Percentiles rank a stretch among this genome's conserved stretches.
Conservation (phyloP, 2,329 filamentous ascomycete genomes). For the Aphanoascus verrucosus region DNA sequence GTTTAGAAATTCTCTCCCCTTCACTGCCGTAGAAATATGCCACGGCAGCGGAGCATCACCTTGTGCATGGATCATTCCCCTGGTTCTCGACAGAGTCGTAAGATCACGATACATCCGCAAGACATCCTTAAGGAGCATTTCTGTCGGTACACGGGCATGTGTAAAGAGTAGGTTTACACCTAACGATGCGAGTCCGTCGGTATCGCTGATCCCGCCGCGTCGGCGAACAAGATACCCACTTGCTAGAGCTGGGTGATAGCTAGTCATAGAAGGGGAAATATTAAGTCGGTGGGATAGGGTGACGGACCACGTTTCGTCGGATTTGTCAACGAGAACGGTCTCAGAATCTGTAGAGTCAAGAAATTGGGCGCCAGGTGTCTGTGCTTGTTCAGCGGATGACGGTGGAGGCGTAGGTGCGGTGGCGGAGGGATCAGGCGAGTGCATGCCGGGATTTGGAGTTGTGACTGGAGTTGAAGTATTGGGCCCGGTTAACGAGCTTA, state of each 20-base stretch:
- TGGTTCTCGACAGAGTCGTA: conserved; percentile 32
- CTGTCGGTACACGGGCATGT: conserved; percentile 21
- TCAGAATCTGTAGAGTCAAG: conserved; percentile 42
- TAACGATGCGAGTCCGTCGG: conserved; percentile 34
- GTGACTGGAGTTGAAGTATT: conserved; percentile 28
- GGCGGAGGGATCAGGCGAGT: conserved; percentile 36
- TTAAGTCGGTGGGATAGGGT: conserved; percentile 43
- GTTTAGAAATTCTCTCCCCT: conserved; percentile 34
- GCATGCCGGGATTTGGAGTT: conserved; percentile 30
- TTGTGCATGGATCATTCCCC: conserved; percentile 34
- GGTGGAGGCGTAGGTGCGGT: conserved; percentile 29
- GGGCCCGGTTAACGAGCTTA: conserved; percentile 20
- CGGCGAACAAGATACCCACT: conserved; percentile 41
- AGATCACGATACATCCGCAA: conserved; percentile 38
- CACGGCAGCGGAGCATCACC: conserved; percentile 35
- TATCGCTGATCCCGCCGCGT: conserved; percentile 28
- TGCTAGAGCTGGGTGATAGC: conserved; percentile 33
- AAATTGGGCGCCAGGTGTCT: conserved; percentile 25
- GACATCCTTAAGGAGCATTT: conserved; percentile 32
- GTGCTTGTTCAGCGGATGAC: conserved; percentile 7
- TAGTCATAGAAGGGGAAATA: conserved; percentile 31
- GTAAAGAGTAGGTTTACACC: conserved; percentile 35
- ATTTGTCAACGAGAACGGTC: conserved; percentile 46
- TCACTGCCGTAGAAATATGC: conserved; percentile 38
- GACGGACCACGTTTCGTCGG: conserved; percentile 51